A percentile compares a stretch with the other conserved stretches of the same genome.
Conservation (phyloP, 306 rosid genomes). For the Ormosia emarginata region DNA sequence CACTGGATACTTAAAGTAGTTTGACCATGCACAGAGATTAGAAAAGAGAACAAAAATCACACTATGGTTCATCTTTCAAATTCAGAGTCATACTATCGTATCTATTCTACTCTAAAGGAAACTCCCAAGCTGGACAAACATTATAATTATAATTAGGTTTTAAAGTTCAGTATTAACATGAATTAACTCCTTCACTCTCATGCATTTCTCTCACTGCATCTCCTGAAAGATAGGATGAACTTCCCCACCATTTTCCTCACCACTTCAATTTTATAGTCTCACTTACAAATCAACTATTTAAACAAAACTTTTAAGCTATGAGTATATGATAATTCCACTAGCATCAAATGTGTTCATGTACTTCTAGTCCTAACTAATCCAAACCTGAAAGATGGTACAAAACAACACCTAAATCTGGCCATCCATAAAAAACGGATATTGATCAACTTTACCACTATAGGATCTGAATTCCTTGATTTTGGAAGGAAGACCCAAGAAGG, state of each 20-base stretch:
- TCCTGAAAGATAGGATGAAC: not conserved
- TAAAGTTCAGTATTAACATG: not conserved
- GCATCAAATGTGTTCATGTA: not conserved
- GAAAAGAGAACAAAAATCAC: not conserved
- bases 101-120: not conserved
- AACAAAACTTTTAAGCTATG: not conserved
- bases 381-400: conserved; percentile 29
- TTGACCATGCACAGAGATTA: not conserved
- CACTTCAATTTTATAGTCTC: not conserved
- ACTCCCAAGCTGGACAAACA: not conserved
- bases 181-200: not conserved
- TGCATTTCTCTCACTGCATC: not conserved
- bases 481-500: conserved; percentile 84
- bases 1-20: not conserved
- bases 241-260: not conserved
- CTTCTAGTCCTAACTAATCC: not conserved
- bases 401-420: conserved; percentile 38
- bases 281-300: not conserved
- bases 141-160: not conserved
- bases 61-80: not conserved
- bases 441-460: conserved; percentile 72
- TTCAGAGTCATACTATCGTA: not conserved
- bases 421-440: conserved; percentile 37
- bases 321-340: conserved; percentile 7
- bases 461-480: conserved; percentile 80